phyloP scores from a whole-genome alignment of 345 rosid genomes.

The Brassica cretica region DNA sequence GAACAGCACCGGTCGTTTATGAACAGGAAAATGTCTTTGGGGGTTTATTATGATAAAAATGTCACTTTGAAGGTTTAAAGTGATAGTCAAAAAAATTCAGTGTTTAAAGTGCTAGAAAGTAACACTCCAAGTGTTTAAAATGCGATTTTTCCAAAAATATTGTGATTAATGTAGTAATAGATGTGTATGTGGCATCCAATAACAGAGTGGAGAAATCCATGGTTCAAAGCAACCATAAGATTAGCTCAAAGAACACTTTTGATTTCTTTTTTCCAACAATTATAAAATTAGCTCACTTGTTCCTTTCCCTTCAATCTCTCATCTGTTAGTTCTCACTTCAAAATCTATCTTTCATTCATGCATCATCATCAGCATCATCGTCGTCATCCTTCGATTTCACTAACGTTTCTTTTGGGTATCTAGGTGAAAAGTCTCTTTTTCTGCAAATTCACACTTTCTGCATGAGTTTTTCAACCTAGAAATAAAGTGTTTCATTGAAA shows the following conservation, averaged over 20 bases:
- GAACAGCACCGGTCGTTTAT: too few species aligned
- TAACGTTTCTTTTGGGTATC: slow-evolving; percentile 26
- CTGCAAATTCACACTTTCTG: slow-evolving; percentile 32
- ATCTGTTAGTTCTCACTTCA: slow-evolving; percentile 60
- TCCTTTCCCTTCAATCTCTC: slow-evolving; percentile 54
- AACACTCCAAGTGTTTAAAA: too few species aligned
- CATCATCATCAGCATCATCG: slow-evolving; percentile 21
- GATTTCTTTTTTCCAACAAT: neutral
- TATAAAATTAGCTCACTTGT: slow-evolving; percentile 56
- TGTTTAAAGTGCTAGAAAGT: too few species aligned
- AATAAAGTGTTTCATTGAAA: slow-evolving; percentile 38
- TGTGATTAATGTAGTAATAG: slow-evolving; percentile 15
- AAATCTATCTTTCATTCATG: slow-evolving; percentile 42
- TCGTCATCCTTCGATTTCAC: slow-evolving; percentile 30
- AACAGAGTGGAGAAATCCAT: slow-evolving; percentile 58
- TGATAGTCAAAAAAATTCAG: too few species aligned
- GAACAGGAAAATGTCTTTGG: too few species aligned
- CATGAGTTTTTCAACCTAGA: slow-evolving; percentile 46
- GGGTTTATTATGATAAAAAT: too few species aligned
- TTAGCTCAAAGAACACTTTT: slow-evolving; percentile 42
- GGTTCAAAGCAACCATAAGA: slow-evolving; percentile 60
- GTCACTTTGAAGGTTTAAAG: too few species aligned
- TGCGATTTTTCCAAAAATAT: neutral
- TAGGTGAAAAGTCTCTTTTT: slow-evolving; percentile 64
- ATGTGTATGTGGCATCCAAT: slow-evolving; percentile 42